Evolutionary conservation across 2,329 filamentous ascomycete species (phyloP), one percentile per base, ranked within the genome.

Genomic region (Verticillium nonalfalfae): DNA sequence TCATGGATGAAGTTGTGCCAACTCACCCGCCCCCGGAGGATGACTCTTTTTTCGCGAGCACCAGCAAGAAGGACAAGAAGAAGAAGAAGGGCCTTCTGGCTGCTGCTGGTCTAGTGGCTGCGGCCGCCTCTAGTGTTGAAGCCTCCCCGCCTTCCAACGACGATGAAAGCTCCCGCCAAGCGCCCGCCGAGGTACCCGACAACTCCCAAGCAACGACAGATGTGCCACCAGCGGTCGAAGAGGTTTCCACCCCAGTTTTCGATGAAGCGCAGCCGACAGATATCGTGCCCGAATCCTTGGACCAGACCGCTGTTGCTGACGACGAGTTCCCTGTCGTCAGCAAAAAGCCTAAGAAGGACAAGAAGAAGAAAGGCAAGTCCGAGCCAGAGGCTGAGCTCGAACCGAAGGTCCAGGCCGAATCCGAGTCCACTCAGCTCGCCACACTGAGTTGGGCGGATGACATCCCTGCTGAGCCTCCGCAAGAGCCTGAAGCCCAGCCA

Each of bases 391-490:
- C 61, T 55, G 66, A 68, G 10, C 59, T 62, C 2, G 62, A 67
- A 6, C 36, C 54, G 1, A 45, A 59, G 15, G 50, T 36, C 14
- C 21, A 52, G 18, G 14, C 56, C 10, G 31, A 34, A 9, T 11
- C 4, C 11, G 31, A 56, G 54, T 6, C 26, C 31, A 14, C 14
- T 35, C 54, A 56, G n/a, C 26, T 15, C n/a, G 54, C 26, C 54
- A n/a, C 54, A 10, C 9, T 56, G 31, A 56, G 26, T 15, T 33
- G 54, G 26, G 54, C 75, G 59, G 68, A 63, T n/a, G 68, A 72
- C 31, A 57, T 52, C 15, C 65, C 67, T 15, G 15, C 66, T 21
- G 67, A 71, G 26, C 62, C 66, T 36, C 69, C 69, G 3, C 70
- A 73, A 60, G 64, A 64, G 35, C 62, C 59, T 15, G 57, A 63